Conservation (phyloP, 192 early-diverging fungal species). For the Martensiomyces pterosporus region DNA sequence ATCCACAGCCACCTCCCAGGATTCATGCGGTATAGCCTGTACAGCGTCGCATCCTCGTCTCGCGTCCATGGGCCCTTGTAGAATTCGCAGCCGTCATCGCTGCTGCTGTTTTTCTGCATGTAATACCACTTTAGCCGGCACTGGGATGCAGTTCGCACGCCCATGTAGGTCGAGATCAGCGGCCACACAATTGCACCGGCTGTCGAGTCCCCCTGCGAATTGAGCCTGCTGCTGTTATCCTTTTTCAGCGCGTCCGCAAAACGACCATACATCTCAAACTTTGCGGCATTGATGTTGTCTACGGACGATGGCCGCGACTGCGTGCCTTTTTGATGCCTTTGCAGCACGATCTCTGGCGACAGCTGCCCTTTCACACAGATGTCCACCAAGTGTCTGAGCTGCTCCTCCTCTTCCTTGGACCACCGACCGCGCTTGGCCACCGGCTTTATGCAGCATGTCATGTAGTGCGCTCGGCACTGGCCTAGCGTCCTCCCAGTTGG, state of each 20-base stretch:
- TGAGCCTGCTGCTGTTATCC: not conserved
- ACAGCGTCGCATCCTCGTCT: slow-evolving; percentile 29
- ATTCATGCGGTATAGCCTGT: slow-evolving; percentile 2
- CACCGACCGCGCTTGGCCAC: not conserved
- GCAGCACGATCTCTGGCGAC: not conserved
- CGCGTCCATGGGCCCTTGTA: slow-evolving; percentile 22
- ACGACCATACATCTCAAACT: not conserved
- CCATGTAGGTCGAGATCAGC: slow-evolving; percentile 24
- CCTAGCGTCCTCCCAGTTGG: slow-evolving; percentile 9
- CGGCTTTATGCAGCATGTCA: not conserved
- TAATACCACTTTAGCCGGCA: slow-evolving; percentile 17
- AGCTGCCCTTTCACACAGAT: slow-evolving; percentile 2
- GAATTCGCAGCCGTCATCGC: too few relatives aligned
- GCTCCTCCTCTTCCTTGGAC: slow-evolving; percentile 8
- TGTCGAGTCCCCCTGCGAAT: not conserved
- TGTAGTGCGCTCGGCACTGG: slow-evolving; percentile 15
- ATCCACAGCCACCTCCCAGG: slow-evolving; percentile 16
- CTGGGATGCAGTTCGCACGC: slow-evolving; percentile 12
- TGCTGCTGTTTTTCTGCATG: not conserved
- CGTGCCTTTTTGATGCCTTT: too few relatives aligned
- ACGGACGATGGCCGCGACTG: too few relatives aligned
- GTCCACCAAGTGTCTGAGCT: slow-evolving; percentile 24
- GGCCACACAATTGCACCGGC: slow-evolving; percentile 10
- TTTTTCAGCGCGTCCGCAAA: not conserved
- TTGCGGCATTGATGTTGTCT: too few relatives aligned